Base-by-base conservation (phyloP, 352 stramenopile species). In the Globisporangium orthogonon region DNA sequence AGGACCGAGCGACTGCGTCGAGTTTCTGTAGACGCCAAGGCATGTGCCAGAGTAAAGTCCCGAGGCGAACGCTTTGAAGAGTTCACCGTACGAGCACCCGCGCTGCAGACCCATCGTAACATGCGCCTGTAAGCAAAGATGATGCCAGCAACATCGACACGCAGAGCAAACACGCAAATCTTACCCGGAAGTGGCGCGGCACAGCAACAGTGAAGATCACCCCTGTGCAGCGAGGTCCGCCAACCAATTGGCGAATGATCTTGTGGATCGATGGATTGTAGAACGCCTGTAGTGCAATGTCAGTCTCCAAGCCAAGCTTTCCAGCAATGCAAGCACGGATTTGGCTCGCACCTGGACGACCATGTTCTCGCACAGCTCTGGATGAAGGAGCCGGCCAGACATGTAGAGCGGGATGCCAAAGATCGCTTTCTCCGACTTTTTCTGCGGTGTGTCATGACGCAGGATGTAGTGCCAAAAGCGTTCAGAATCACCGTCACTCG, bases 231-330 rank as follows among this genome's bases (percentile, higher is more conserved):
- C 78, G 77, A 50, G 78, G 80, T 0, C 82, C 83, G 33, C 85
- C 85, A 10, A 92, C 82, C 1, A 94, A 57, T 52, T 94, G 85
- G 0, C 79, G 80, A 47, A 92, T 63, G 59, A 94, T 92, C 52
- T 90, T 90, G 62, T 92, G 78, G 54, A 94, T 94, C 13, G 80
- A 90, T 28, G 82, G 82, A 45, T 89, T 91, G 67, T 86, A 94
- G 54, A 83, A 94, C 2, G 85, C 83, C 74, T 94, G 61, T 0
- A 62, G 6, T 7, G 18, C 5, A n/a, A 7, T 30, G 4, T 30
- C 48, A 53, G 17, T 53, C 23, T 23, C 3, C 18, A 3, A 62
- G 40, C n/a, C 23, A 23, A 43, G 11, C 2, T 13, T 17, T 43
- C 37, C 35, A 29, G 47, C 4, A 14, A 23, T 17, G 23, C 29